Evolutionary conservation across 1,139 yeast species (phyloP).

Genomic region (Yamadazyma triangularis): DNA sequence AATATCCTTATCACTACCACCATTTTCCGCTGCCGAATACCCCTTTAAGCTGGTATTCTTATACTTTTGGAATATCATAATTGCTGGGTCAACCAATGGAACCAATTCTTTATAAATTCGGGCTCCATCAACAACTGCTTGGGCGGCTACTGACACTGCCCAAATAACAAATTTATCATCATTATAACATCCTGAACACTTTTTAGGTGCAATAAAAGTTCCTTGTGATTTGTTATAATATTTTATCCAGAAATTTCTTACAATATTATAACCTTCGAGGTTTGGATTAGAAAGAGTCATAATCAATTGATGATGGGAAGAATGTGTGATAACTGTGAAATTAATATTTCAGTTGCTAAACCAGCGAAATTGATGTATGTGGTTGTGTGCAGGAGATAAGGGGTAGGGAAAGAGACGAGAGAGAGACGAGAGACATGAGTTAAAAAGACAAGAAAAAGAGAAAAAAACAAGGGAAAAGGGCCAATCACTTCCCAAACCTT

Average conservation of each 20-base stretch:
- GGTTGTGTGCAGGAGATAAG: too few relatives aligned
- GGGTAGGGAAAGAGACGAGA: too few relatives aligned
- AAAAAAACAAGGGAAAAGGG: too few relatives aligned
- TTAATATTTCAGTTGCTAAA: too few relatives aligned
- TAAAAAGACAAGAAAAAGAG: too few relatives aligned
- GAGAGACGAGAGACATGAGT: too few relatives aligned
- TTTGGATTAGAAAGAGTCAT: slow-evolving; percentile 36
- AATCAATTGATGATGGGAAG: not conserved
- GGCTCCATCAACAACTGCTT: slow-evolving; percentile 59
- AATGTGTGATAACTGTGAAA: too few relatives aligned
- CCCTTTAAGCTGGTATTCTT: slow-evolving; percentile 49
- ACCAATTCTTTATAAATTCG: slow-evolving; percentile 53
- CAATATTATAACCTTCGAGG: slow-evolving; percentile 49
- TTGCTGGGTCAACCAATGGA: slow-evolving; percentile 55
- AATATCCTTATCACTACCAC: slow-evolving; percentile 56
- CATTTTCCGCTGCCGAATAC: slow-evolving; percentile 56
- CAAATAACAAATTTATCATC: slow-evolving; percentile 58
- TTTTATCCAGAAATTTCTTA: slow-evolving; percentile 41
- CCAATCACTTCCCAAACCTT: too few relatives aligned
- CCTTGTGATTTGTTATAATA: slow-evolving; percentile 42
- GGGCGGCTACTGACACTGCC: slow-evolving; percentile 65
- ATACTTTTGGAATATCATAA: slow-evolving; percentile 48
- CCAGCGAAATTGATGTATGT: too few relatives aligned
- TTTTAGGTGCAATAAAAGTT: slow-evolving; percentile 41
- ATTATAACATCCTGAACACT: slow-evolving; percentile 48